Conservation (phyloP, 306 rosid genomes). For the Acacia crassicarpa region DNA sequence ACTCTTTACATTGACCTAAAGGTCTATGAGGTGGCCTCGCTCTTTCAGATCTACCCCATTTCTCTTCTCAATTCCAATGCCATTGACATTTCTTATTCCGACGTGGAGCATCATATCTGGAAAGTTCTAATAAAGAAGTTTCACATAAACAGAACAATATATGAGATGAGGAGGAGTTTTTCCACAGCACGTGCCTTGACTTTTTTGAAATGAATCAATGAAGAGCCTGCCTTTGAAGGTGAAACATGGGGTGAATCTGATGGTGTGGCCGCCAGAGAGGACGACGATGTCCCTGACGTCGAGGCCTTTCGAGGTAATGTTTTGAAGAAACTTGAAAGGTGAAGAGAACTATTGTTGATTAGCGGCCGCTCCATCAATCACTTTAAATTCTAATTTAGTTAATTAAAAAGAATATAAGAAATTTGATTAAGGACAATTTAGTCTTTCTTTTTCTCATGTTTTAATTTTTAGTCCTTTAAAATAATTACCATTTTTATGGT, state of each 20-base stretch:
- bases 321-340: conserved; percentile 54
- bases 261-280: conserved; percentile 76
- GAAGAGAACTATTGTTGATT: conserved; percentile 51
- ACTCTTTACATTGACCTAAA: conserved; percentile 76
- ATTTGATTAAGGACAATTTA: too few species aligned
- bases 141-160: neutral
- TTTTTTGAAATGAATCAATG: neutral
- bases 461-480: too few species aligned
- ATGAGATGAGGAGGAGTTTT: neutral
- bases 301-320: conserved; percentile 66
- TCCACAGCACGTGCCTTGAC: conserved; percentile 36
- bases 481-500: too few species aligned
- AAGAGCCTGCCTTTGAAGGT: neutral
- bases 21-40: conserved; percentile 74
- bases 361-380: conserved; percentile 21
- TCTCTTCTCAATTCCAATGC: conserved; percentile 72
- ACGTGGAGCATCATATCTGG: conserved; percentile 67
- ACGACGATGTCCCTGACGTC: conserved; percentile 62
- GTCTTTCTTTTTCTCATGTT: neutral
- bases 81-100: conserved; percentile 73
- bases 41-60: conserved; percentile 72
- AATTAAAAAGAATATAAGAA: too few species aligned
- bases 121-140: neutral
- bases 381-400: too few species aligned
- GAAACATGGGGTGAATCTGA: conserved; percentile 50